phyloP scores from a whole-genome alignment of 139 green algal genomes.

The Dunaliella primolecta region DNA sequence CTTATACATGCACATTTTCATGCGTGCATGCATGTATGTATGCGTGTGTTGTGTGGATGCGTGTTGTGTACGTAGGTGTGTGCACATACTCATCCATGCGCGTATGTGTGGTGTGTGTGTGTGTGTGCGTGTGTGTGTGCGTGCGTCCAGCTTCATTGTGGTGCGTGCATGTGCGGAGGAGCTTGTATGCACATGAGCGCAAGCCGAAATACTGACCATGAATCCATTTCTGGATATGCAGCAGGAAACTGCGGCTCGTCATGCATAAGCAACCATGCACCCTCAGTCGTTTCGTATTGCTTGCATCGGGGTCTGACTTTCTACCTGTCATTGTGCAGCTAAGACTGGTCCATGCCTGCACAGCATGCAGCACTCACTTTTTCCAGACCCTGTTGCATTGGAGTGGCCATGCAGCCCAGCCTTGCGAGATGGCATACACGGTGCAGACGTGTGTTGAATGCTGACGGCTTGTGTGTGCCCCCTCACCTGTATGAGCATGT shows the following conservation, averaged over 20 bases:
- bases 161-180: neutral
- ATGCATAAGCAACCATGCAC: neutral
- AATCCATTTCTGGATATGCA: no score
- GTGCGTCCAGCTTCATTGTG: neutral
- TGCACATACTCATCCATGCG: neutral
- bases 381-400: neutral
- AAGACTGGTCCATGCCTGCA: no score
- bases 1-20: no score
- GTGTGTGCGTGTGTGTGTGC: neutral
- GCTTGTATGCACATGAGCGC: neutral
- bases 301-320: neutral
- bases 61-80: neutral
- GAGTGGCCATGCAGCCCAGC: neutral
- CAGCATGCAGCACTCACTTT: no score
- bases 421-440: neutral
- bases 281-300: neutral
- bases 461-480: neutral
- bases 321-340: neutral
- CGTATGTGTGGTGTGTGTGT: neutral
- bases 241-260: neutral
- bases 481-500: neutral
- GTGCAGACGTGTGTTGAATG: neutral
- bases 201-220: neutral
- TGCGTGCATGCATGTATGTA: neutral
- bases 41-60: neutral